Evolutionary conservation across 176 grass and related monocot species (phyloP), one percentile per base, ranked within the genome.

Genomic region (Paspalum notatum): DNA sequence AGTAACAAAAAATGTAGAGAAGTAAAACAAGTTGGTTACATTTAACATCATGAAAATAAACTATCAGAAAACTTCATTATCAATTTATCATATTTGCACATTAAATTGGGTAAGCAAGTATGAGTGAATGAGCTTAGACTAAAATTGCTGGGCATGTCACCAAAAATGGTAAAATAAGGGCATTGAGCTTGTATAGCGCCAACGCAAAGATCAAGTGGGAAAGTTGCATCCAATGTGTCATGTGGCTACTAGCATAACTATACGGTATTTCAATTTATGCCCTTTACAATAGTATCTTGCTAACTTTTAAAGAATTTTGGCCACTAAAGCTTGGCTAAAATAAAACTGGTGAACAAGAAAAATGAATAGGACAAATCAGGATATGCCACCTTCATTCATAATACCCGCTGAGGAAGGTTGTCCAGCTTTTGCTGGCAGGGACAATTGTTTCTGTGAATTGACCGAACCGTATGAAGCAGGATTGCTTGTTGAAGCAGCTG

Each of bases 351-450:
- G 12, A 51, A 76, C 22, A 68, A 26, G 16, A 76, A 76, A 76
- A 37, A 15, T 66, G 43, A 38, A 67, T 4, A 62, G 46, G 40
- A 74, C 59, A 49, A 55, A 32, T 47, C 27, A 46, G 41, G 15
- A 61, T 48, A 64, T 62, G 20, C 77, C 75, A 94, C 92, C 89
- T 89, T 81, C 81, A 68, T 13, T 57, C 20, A 46, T 57, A 60
- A 18, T 77, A 26, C 44, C 79, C 14, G 5, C 9, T 0, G 77
- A 76, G 7, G 80, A 84, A 86, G 62, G 37, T 62, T 87, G 78
- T 37, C 71, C 73, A 15, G 82, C n/a, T 71, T 86, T 86, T 71
- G 61, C 70, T 77, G 87, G 69, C 62, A 78, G 9, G 21, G 82
- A 75, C 27, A 67, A 22, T 44, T 82, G 77, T 58, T 80, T 83